These are phyloP conservation scores for Fraxinus americana DNA, from an alignment of 257 asterid genomes.

Conservation along the genomic window DNA sequence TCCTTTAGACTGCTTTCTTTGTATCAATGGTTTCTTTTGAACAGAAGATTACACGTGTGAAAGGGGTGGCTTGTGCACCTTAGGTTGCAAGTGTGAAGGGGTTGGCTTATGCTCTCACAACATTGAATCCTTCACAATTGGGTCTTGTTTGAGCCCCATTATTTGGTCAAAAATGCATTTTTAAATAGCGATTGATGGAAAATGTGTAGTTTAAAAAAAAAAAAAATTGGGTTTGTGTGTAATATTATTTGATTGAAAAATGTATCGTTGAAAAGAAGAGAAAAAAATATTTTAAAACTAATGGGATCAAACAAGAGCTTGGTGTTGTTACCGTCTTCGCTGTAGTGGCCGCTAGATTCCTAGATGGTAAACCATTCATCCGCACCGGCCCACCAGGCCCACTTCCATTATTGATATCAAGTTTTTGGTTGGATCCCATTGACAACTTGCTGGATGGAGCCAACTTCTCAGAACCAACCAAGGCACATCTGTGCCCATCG, in stretches of 20 bases:
- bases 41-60: constrained; percentile 39
- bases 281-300: too few relatives aligned
- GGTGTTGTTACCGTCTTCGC: constrained; percentile 43
- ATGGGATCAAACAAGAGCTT: too few relatives aligned
- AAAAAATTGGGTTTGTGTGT: too few relatives aligned
- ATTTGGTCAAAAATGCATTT: too few relatives aligned
- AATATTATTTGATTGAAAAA: too few relatives aligned
- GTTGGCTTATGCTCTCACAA: constrained; percentile 37
- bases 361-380: constrained; percentile 47
- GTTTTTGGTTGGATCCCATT: constrained; percentile 50
- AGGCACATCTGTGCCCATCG: too few relatives aligned
- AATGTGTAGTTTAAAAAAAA: too few relatives aligned
- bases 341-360: constrained; percentile 35
- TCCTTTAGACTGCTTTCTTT: constrained; percentile 40
- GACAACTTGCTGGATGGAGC: constrained; percentile 35
- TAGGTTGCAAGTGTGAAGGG: constrained; percentile 33
- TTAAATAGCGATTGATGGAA: too few relatives aligned
- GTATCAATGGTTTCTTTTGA: constrained; percentile 45
- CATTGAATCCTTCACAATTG: constrained; percentile 30
- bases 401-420: constrained; percentile 54
- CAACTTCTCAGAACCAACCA: constrained; percentile 33
- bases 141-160: too few relatives aligned
- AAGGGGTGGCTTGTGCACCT: constrained; percentile 38
- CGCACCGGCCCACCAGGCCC: constrained; percentile 78
- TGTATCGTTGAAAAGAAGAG: too few relatives aligned